Evolutionary conservation across 2,329 filamentous ascomycete species (phyloP).

Genomic region (Aspergillus aculeatinus): DNA sequence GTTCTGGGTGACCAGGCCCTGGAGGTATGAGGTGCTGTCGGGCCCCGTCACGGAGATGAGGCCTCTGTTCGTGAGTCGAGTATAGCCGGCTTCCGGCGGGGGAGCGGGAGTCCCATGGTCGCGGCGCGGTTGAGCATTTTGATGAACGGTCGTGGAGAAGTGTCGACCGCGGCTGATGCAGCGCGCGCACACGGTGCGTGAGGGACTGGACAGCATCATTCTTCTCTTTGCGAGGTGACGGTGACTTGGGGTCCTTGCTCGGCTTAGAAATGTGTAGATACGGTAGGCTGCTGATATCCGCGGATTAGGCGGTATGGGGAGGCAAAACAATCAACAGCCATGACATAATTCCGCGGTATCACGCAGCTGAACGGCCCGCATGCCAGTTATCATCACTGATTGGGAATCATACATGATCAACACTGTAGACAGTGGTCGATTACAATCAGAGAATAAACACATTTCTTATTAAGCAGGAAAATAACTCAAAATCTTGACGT

Average conservation of each 20-base stretch:
- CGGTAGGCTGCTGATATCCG: slow-evolving; percentile 24
- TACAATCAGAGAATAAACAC: neutral
- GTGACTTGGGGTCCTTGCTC: neutral
- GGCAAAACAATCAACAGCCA: slow-evolving; percentile 25
- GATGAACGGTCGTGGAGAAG: slow-evolving; percentile 32
- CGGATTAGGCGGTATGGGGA: slow-evolving; percentile 18
- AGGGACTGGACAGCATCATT: slow-evolving; percentile 34
- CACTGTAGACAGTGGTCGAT: neutral
- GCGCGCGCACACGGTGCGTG: slow-evolving; percentile 29
- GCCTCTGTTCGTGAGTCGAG: slow-evolving; percentile 66
- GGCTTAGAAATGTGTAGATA: slow-evolving; percentile 24
- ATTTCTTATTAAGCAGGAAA: neutral
- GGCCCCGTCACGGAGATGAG: slow-evolving; percentile 76
- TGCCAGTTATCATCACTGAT: too few species aligned
- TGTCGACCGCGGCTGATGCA: slow-evolving; percentile 28
- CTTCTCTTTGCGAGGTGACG: slow-evolving; percentile 18
- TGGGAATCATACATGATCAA: neutral
- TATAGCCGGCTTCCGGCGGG: slow-evolving; percentile 47
- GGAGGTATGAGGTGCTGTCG: slow-evolving; percentile 80
- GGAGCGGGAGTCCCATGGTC: slow-evolving; percentile 28
- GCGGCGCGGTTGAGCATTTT: slow-evolving; percentile 13
- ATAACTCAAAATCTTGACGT: neutral
- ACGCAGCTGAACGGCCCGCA: too few species aligned
- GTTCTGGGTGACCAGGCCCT: slow-evolving; percentile 80
- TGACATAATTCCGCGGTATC: slow-evolving; percentile 11